phyloP scores from a whole-genome alignment of 2,329 filamentous ascomycete species.

The Triangularia setosa region DNA sequence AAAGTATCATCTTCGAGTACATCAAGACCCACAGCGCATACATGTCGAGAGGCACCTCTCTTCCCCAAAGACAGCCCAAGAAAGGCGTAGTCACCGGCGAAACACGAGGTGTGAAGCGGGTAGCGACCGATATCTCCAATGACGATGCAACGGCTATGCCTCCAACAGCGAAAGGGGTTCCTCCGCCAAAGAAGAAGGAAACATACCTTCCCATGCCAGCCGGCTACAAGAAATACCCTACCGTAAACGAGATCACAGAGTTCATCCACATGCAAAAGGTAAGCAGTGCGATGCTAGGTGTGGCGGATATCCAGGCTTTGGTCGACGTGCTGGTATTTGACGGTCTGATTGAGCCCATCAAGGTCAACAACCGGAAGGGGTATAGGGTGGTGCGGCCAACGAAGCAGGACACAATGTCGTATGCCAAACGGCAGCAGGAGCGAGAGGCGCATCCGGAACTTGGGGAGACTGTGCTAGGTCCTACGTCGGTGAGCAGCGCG shows the following conservation, averaged over 20 bases:
- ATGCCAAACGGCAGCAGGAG: slow-evolving; percentile 31
- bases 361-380: slow-evolving; percentile 45
- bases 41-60: slow-evolving; percentile 36
- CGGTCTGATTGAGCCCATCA: slow-evolving; percentile 69
- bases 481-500: slow-evolving; percentile 57
- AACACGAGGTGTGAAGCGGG: slow-evolving; percentile 46
- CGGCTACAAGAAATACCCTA: slow-evolving; percentile 75
- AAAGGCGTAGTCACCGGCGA: slow-evolving; percentile 52
- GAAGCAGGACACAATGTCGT: slow-evolving; percentile 35
- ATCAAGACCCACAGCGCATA: slow-evolving; percentile 71
- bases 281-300: slow-evolving; percentile 66
- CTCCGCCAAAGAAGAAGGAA: slow-evolving; percentile 24
- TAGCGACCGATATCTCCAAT: slow-evolving; percentile 43
- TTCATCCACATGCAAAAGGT: slow-evolving; percentile 67
- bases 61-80: slow-evolving; percentile 45
- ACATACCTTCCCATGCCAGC: slow-evolving; percentile 54
- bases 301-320: slow-evolving; percentile 78
- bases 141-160: slow-evolving; percentile 31
- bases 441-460: slow-evolving; percentile 30
- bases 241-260: slow-evolving; percentile 70
- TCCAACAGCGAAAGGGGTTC: slow-evolving; percentile 21
- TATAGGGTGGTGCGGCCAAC: slow-evolving; percentile 52
- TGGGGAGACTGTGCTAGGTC: slow-evolving; percentile 29
- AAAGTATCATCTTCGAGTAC: slow-evolving; percentile 68
- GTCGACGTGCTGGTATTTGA: slow-evolving; percentile 88